Percentiles rank a stretch among this genome's conserved stretches.
These are phyloP conservation scores for Mycosphaerella sp. DNA, from an alignment of 2,329 filamentous ascomycete species.

Conservation along the genomic window DNA sequence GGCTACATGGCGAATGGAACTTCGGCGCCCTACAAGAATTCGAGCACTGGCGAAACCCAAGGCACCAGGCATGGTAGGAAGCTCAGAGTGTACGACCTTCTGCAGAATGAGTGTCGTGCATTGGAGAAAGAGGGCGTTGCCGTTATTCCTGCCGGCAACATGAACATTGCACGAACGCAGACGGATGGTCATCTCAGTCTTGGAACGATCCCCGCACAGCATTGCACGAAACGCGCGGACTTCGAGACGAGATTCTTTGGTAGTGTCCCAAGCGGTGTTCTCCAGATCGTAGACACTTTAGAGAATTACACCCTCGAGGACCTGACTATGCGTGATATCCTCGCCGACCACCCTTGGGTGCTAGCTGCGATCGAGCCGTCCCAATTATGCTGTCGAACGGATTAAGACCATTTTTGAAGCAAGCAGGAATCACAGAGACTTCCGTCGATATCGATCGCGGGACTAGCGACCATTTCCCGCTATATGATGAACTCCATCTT, in stretches of 20 bases:
- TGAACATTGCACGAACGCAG: constrained; percentile 45
- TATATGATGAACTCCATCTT: constrained; percentile 34
- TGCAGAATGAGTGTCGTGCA: constrained; percentile 41
- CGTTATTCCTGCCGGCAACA: constrained; percentile 47
- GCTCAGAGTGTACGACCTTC: constrained; percentile 41
- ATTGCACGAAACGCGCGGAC: constrained; percentile 47
- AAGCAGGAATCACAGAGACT: constrained; percentile 39
- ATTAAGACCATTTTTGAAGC: constrained; percentile 35
- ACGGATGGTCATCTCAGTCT: constrained; percentile 46
- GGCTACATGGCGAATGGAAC: constrained; percentile 47
- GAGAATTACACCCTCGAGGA: too few relatives aligned
- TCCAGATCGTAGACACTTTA: too few relatives aligned
- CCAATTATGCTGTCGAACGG: constrained; percentile 42
- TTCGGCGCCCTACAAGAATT: constrained; percentile 40
- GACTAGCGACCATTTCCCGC: constrained; percentile 49
- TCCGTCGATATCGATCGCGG: constrained; percentile 44
- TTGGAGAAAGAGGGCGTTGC: constrained; percentile 33
- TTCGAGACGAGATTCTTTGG: constrained; percentile 47
- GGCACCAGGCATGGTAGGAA: constrained; percentile 50
- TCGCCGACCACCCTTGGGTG: constrained; percentile 37
- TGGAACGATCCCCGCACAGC: constrained; percentile 41
- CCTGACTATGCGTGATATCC: too few relatives aligned
- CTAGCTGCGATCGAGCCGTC: constrained; percentile 50
- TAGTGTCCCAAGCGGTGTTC: too few relatives aligned
- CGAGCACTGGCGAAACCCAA: constrained; percentile 37